These are phyloP conservation scores for Guadua angustifolia DNA, from an alignment of 176 grass and related monocot genomes.

Conservation along the genomic window DNA sequence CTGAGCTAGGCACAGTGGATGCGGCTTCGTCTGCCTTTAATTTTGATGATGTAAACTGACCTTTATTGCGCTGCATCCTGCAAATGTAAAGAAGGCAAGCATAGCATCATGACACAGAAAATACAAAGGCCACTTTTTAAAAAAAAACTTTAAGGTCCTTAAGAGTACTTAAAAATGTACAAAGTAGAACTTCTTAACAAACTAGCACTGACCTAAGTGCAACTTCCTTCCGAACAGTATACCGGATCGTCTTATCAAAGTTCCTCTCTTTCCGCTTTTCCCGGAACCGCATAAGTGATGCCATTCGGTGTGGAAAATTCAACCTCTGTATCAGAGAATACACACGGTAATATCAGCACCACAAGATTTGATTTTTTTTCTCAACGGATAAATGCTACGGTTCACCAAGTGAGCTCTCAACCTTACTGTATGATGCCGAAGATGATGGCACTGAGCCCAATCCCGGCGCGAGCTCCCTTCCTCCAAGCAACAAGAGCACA, in stretches of 20 bases:
- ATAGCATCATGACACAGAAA: not conserved
- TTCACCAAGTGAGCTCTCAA: slow-evolving; percentile 33
- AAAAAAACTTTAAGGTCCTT: not conserved
- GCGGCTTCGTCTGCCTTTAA: slow-evolving; percentile 66
- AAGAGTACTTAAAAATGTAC: not conserved
- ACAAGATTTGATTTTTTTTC: not conserved
- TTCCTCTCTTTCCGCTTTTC: slow-evolving; percentile 96
- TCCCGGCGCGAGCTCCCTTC: slow-evolving; percentile 70
- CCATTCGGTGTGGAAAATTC: slow-evolving; percentile 90
- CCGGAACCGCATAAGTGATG: slow-evolving; percentile 90
- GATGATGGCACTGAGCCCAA: slow-evolving; percentile 54
- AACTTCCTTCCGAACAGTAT: slow-evolving; percentile 93
- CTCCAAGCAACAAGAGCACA: slow-evolving; percentile 85
- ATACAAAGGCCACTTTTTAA: not conserved
- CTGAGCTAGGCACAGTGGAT: slow-evolving; percentile 38
- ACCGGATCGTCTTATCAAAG: slow-evolving; percentile 96
- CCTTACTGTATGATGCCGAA: slow-evolving; percentile 72
- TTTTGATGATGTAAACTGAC: slow-evolving; percentile 95
- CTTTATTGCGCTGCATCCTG: slow-evolving; percentile 97
- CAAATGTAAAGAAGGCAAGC: slow-evolving; percentile 9
- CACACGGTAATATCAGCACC: slow-evolving; percentile 15
- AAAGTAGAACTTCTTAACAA: not conserved
- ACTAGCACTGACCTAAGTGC: slow-evolving; percentile 70
- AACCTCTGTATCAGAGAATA: slow-evolving; percentile 51
- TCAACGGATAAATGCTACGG: not conserved